Evolutionary conservation across 2,329 filamentous ascomycete genomes (phyloP).

Genomic region (Moelleriella libera): DNA sequence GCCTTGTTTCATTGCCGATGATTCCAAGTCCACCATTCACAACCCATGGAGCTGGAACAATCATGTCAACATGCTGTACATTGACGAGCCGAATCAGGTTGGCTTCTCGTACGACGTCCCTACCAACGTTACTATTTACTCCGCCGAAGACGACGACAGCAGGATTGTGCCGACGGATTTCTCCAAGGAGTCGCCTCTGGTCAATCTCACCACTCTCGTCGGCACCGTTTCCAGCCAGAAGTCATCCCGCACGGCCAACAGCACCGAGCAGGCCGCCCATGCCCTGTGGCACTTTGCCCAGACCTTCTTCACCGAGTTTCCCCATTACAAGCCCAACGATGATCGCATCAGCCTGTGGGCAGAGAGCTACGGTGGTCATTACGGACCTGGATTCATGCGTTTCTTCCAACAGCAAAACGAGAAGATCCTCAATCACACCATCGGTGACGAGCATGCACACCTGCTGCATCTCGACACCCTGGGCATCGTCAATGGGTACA

Average conservation of each 20-base stretch:
- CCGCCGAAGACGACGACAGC: slow-evolving; percentile 33
- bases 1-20: slow-evolving; percentile 31
- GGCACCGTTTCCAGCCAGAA: slow-evolving; percentile 19
- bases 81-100: slow-evolving; percentile 51
- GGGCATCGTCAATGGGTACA: slow-evolving; percentile 56
- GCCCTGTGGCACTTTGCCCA: slow-evolving; percentile 55
- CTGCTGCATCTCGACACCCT: slow-evolving; percentile 41
- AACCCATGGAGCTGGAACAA: slow-evolving; percentile 52
- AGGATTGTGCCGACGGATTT: slow-evolving; percentile 24
- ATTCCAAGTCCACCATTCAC: slow-evolving; percentile 35
- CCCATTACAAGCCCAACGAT: slow-evolving; percentile 38
- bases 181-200: slow-evolving; percentile 19
- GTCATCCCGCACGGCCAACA: slow-evolving; percentile 24
- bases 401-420: slow-evolving; percentile 49
- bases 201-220: slow-evolving; percentile 21
- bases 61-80: slow-evolving; percentile 36
- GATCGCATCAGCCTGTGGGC: slow-evolving; percentile 50
- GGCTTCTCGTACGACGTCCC: slow-evolving; percentile 51
- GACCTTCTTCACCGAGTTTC: slow-evolving; percentile 42
- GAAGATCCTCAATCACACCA: slow-evolving; percentile 18
- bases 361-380: slow-evolving; percentile 58
- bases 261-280: slow-evolving; percentile 37
- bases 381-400: slow-evolving; percentile 48
- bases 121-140: slow-evolving; percentile 45
- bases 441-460: slow-evolving; percentile 28